Conservation (phyloP, 305 asterid species). For the Fraxinus nigra region DNA sequence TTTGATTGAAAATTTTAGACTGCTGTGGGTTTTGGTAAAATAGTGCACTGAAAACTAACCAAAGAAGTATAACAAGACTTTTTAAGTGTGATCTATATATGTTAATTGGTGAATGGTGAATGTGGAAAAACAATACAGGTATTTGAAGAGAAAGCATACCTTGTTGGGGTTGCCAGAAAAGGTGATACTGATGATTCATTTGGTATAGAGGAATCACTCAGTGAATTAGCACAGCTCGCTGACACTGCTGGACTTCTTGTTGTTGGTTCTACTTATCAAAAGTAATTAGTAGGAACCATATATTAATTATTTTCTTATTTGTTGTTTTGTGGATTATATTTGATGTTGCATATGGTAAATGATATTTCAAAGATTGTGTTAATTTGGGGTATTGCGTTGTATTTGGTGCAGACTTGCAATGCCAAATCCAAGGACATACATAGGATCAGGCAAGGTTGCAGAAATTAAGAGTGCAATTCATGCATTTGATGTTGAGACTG, state of each 20-base stretch:
- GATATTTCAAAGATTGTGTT: background rate
- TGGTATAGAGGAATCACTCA: conserved; percentile 76
- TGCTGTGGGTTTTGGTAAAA: background rate
- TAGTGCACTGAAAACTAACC: background rate
- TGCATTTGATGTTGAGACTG: conserved; percentile 83
- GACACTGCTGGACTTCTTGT: conserved; percentile 89
- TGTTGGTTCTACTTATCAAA: conserved; percentile 88
- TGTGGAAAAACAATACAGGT: conserved; percentile 44
- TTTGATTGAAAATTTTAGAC: background rate
- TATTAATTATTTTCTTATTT: background rate
- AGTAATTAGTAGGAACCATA: conserved; percentile 37
- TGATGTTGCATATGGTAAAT: background rate
- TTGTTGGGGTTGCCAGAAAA: conserved; percentile 77
- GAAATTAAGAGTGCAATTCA: conserved; percentile 85
- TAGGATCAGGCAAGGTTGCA: conserved; percentile 92
- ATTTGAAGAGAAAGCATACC: conserved; percentile 85
- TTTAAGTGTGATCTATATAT: background rate
- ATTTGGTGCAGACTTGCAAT: conserved; percentile 56
- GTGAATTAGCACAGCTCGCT: conserved; percentile 86
- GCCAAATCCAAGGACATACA: conserved; percentile 86
- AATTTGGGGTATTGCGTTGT: conserved; percentile 11
- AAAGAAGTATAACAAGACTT: background rate
- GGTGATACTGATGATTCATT: conserved; percentile 55
- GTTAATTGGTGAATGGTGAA: conserved; percentile 18
- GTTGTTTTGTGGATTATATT: background rate